Base-by-base conservation (phyloP, 257 asterid genomes). In the Ophiorrhiza pumila region DNA sequence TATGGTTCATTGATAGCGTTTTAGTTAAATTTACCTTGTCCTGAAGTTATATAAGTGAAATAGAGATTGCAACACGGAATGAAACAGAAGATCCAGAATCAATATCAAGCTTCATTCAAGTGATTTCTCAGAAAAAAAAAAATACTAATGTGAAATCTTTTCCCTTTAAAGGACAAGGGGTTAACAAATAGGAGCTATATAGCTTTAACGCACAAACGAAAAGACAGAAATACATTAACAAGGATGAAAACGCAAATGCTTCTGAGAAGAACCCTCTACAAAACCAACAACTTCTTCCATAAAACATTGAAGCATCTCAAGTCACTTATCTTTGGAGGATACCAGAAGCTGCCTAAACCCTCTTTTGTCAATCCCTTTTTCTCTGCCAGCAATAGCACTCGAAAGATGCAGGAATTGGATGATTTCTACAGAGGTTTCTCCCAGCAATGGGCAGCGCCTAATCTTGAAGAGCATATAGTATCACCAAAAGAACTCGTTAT, bases 271-370 rank as follows among this genome's bases (percentile, higher is more conserved):
- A 80, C 93, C 65, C 71, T 88, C 23, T 29, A 81, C 74, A 86
- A 69, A 77, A 85, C 97, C 59, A 88, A 83, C 65, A 82, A 75
- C 53, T 74, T 86, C 85, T 57, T 88, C 46, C 75, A 69, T 67
- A 83, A 67, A 55, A 73, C 90, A 17, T 50, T 83, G 74, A 82
- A 60, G 52, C 86, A 80, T 57, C 87, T 88, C 81, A 87, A 82
- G 60, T 78, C 82, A n/a, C 74, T 80, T 69, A 67, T 86, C 61
- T 76, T 81, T 71, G 75, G 31, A 65, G 80, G 88, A 46, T 77
- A 76, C 68, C 76, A 71, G 69, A 90, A 87, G 76, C 83, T 76
- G 57, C 86, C 87, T 58, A 74, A 76, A 66, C 52, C 77, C 70
- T 80, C 82, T 34, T 71, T 64, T 42, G 31, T 50, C 64, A 76